phyloP scores from a whole-genome alignment of 148 eudicot species.

The Euryodendron excelsum region DNA sequence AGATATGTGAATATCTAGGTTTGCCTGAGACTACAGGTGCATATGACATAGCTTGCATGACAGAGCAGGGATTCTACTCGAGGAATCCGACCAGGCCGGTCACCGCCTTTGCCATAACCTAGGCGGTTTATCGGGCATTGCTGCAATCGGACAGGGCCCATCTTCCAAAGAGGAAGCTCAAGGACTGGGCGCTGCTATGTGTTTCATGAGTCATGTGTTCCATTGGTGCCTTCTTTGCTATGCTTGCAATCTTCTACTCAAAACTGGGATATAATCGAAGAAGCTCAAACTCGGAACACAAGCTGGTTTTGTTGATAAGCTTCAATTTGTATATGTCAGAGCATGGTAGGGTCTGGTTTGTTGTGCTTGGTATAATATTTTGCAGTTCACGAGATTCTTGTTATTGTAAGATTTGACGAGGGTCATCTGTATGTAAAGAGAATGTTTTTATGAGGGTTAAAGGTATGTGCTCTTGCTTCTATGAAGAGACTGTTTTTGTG shows the following conservation, averaged over 20 bases:
- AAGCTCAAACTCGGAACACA: slow-evolving; percentile 14
- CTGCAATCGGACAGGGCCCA: slow-evolving; percentile 46
- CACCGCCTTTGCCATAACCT: slow-evolving; percentile 46
- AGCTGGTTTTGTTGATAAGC: too few species aligned
- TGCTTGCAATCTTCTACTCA: slow-evolving; percentile 42
- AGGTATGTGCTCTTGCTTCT: too few species aligned
- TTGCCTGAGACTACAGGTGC: slow-evolving; percentile 54
- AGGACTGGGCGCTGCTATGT: slow-evolving; percentile 24
- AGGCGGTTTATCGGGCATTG: slow-evolving; percentile 51
- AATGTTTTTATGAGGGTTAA: too few species aligned
- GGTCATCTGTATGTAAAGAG: too few species aligned
- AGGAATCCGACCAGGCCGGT: slow-evolving; percentile 57
- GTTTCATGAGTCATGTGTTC: slow-evolving; percentile 39
- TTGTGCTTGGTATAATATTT: too few species aligned
- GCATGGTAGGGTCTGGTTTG: too few species aligned
- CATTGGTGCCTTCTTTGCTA: slow-evolving; percentile 46
- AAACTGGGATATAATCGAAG: slow-evolving; percentile 16
- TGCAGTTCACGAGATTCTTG: too few species aligned
- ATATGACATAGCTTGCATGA: slow-evolving; percentile 60
- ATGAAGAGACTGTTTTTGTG: too few species aligned
- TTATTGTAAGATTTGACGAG: too few species aligned
- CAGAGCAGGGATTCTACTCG: slow-evolving; percentile 62
- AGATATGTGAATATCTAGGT: slow-evolving; percentile 49
- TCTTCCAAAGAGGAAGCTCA: slow-evolving; percentile 33
- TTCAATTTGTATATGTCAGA: too few species aligned